Evolutionary conservation across 2,329 filamentous ascomycete genomes (phyloP), one percentile per base, ranked within the genome.

Genomic region (Claviceps digitariae): DNA sequence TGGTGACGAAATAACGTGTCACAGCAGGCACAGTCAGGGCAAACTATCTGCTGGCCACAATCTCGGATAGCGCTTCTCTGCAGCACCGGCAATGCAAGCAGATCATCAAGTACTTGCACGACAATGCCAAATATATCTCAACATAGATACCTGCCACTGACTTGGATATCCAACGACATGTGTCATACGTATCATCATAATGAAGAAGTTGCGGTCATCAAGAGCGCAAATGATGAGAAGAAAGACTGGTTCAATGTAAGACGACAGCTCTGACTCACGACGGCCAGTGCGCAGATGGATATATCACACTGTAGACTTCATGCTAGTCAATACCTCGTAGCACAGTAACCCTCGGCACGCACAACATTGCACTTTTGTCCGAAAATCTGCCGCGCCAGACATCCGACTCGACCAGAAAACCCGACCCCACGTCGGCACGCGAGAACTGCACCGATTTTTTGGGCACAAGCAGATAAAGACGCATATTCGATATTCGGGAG

Each of bases 401-500:
- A 52, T 54, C 53, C 55, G 48, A 50, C 38, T 41, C 45, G 13
- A n/a, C n/a, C 45, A 27, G 47, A 52, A 46, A 48, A 20, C 36
- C 36, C 36, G 23, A 5, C 67, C 66, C 67, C 68, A 69, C 67
- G 68, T 64, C 55, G 63, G 61, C 62, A 67, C 62, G 60, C 44
- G 55, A 56, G 52, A 68, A 63, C 21, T 65, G 66, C 66, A 68
- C 66, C 68, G 66, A 70, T 25, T 65, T 70, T 70, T 69, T 67
- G 61, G 61, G 63, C 66, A 64, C 61, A 62, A 62, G 61, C 64
- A 61, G 58, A 64, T 66, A 69, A 68, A 68, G 68, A 66, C 67
- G 66, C 66, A 67, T 20, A 38, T n/a, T n/a, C n/a, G n/a, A n/a
- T 60, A 62, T 50, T 48, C 46, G 40, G 38, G 38, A 53, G 51